phyloP scores from a whole-genome alignment of 371 early-diverging fungal genomes.

The Apophysomyces sp. region DNA sequence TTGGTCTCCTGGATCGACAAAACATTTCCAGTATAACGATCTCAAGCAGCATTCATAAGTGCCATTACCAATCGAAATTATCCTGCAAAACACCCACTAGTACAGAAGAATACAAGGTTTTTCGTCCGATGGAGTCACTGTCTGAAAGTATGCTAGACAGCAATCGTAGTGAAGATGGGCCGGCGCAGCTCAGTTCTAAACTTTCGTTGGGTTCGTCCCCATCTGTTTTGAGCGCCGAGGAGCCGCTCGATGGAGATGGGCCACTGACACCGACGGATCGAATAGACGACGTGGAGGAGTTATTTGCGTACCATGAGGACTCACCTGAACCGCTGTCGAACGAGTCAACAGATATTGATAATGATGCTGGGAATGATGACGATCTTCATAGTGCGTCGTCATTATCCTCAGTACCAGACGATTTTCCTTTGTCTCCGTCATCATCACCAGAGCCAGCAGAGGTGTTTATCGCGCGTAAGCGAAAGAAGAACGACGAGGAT shows the following conservation, averaged over 20 bases:
- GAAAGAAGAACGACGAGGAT: not conserved
- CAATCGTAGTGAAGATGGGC: constrained; percentile 13
- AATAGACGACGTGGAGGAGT: constrained; percentile 6
- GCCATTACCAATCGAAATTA: too few relatives aligned
- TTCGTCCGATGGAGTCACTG: not conserved
- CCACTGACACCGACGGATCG: constrained; percentile 16
- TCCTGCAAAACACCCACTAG: not conserved
- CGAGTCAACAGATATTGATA: constrained; percentile 6
- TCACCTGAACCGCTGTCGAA: constrained; percentile 29
- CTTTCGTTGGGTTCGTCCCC: constrained; percentile 46
- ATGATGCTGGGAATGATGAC: constrained; percentile 11
- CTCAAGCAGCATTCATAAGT: too few relatives aligned
- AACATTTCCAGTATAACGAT: too few relatives aligned
- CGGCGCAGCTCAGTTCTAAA: constrained; percentile 38
- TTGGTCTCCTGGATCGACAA: not conserved
- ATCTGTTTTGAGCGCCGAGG: constrained; percentile 39
- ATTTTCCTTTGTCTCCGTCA: constrained; percentile 36
- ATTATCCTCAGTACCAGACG: constrained; percentile 41
- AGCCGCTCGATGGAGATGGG: constrained; percentile 24
- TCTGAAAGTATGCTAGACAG: not conserved
- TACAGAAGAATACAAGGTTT: not conserved
- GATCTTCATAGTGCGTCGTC: constrained; percentile 34
- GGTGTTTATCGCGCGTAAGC: not conserved
- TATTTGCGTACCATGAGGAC: constrained; percentile 19
- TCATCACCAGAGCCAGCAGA: constrained; percentile 25